phyloP scores from a whole-genome alignment of 768 basidiomycete genomes.

The Coprinopsis cinerea region DNA sequence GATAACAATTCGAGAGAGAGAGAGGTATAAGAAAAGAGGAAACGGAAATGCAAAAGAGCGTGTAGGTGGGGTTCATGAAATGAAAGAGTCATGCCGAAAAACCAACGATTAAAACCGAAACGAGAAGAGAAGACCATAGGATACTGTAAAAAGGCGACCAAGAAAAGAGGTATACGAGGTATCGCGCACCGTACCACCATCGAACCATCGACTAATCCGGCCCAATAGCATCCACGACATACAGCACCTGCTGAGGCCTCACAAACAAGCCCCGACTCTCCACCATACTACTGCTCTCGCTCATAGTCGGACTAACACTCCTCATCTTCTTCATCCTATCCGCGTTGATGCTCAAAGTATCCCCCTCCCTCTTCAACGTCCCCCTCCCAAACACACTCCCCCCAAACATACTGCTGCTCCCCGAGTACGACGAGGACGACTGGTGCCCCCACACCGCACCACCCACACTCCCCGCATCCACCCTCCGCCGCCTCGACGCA shows the following conservation, averaged over 20 bases:
- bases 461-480: conserved; percentile 29
- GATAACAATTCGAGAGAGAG: too few relatives aligned
- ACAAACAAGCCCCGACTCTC: conserved; percentile 78
- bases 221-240: conserved; percentile 80
- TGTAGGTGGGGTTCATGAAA: too few relatives aligned
- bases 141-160: too few relatives aligned
- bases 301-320: conserved; percentile 62
- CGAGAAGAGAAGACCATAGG: too few relatives aligned
- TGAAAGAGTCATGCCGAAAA: too few relatives aligned
- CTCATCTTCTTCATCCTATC: conserved; percentile 68
- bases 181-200: not conserved
- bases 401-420: too few relatives aligned
- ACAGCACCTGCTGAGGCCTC: conserved; percentile 79
- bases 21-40: too few relatives aligned
- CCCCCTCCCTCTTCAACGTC: conserved; percentile 35
- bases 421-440: not conserved
- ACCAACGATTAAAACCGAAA: too few relatives aligned
- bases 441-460: conserved; percentile 13
- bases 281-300: conserved; percentile 37
- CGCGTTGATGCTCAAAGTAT: conserved; percentile 42
- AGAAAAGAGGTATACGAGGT: not conserved
- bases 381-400: conserved; percentile 27
- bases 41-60: too few relatives aligned
- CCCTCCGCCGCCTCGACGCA: conserved; percentile 38
- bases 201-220: conserved; percentile 39